phyloP scores from a whole-genome alignment of 129 eudicot genomes.

The Centrapalus pauciflorus region DNA sequence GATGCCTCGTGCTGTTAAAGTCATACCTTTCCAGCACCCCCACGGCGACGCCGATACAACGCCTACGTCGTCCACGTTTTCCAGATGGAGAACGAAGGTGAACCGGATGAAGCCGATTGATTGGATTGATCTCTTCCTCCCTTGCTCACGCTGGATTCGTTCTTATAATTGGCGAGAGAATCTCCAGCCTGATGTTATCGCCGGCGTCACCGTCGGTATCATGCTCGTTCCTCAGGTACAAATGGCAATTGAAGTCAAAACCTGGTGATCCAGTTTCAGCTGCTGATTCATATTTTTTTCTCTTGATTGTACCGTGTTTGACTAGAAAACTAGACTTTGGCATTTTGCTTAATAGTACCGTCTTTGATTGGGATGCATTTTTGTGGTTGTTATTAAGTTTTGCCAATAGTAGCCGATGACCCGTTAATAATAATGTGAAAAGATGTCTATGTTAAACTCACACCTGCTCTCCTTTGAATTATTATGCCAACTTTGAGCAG shows the following conservation, averaged over 20 bases:
- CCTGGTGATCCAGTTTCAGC: background rate
- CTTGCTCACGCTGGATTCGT: constrained; percentile 91
- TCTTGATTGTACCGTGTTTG: constrained; percentile 7
- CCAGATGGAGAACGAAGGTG: constrained; percentile 56
- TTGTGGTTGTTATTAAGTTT: constrained; percentile 2
- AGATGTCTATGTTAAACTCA: background rate
- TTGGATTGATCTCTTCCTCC: constrained; percentile 66
- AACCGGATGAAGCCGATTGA: constrained; percentile 55
- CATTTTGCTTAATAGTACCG: constrained; percentile 2
- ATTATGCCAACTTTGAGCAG: background rate
- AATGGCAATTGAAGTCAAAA: background rate
- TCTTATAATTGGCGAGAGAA: constrained; percentile 58
- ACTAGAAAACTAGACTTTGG: constrained; percentile 6
- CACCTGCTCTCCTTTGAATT: background rate
- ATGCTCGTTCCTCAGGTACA: constrained; percentile 97
- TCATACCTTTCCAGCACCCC: constrained; percentile 76
- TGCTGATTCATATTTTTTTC: background rate
- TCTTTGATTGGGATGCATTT: constrained; percentile 9
- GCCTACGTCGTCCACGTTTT: constrained; percentile 31
- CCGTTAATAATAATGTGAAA: background rate
- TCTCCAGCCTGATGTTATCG: constrained; percentile 79
- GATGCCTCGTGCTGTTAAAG: constrained; percentile 49
- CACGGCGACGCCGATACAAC: constrained; percentile 21
- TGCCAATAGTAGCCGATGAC: background rate
- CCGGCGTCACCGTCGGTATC: constrained; percentile 90